A percentile compares a stretch with the other conserved stretches of the same genome.
Conservation (phyloP, 2,329 filamentous ascomycete genomes). For the Claviceps lovelessii region DNA sequence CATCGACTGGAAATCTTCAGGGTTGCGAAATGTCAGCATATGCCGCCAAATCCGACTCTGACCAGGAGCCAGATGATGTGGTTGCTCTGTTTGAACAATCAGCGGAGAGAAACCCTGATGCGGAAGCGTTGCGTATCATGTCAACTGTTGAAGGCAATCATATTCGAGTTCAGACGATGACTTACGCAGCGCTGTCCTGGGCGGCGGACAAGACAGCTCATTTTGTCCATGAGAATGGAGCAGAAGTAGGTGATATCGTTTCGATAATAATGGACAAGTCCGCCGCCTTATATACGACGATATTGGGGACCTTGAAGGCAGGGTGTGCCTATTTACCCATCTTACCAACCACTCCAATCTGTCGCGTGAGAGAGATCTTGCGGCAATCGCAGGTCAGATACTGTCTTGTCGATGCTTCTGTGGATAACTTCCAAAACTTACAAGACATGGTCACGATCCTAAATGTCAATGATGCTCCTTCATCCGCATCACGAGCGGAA, state of each 20-base stretch:
- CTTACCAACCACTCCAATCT: conserved; percentile 52
- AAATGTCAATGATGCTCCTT: conserved; percentile 17
- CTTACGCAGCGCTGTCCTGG: conserved; percentile 51
- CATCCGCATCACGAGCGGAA: conserved; percentile 16
- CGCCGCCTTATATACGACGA: conserved; percentile 53
- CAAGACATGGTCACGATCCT: conserved; percentile 13
- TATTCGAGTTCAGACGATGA: conserved; percentile 28
- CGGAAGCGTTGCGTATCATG: conserved; percentile 52
- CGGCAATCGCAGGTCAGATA: conserved; percentile 37
- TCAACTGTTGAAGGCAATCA: conserved; percentile 13
- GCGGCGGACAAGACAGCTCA: conserved; percentile 49
- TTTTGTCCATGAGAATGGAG: conserved; percentile 33
- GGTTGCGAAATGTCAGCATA: conserved; percentile 30
- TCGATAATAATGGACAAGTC: conserved; percentile 70
- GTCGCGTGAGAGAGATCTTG: conserved; percentile 48
- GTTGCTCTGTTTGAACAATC: conserved; percentile 33
- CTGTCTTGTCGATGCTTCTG: conserved; percentile 27
- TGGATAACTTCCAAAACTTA: conserved; percentile 9
- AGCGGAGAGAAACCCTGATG: conserved; percentile 32
- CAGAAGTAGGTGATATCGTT: conserved; percentile 43
- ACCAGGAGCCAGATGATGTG: conserved; percentile 2
- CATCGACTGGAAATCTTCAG: conserved; percentile 11
- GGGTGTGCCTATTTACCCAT: conserved; percentile 72
- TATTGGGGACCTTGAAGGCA: conserved; percentile 60
- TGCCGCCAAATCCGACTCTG: conserved; percentile 24